phyloP scores from a whole-genome alignment of 495 filamentous ascomycete genomes.

The Penicillium canescens region DNA sequence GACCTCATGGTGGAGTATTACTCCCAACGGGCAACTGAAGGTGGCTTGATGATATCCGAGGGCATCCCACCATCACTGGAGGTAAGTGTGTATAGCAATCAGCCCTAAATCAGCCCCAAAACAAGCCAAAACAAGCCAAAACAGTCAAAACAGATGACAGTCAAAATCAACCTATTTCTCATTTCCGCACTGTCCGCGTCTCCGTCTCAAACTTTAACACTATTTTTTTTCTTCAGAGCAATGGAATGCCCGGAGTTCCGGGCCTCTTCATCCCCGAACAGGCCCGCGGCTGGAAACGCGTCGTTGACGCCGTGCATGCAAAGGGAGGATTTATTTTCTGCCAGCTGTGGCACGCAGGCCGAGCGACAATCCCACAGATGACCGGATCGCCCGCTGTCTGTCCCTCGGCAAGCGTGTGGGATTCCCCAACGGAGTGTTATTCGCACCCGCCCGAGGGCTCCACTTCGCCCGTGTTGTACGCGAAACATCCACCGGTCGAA shows the following conservation, averaged over 20 bases:
- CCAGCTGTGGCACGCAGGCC: conserved; percentile 55
- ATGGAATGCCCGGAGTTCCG: conserved; percentile 50
- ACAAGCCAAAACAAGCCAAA: no score
- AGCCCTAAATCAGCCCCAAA: neutral
- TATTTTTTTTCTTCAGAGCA: conserved; percentile 25
- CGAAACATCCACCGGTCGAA: conserved; percentile 45
- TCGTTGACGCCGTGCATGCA: conserved; percentile 53
- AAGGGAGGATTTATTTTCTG: conserved; percentile 54
- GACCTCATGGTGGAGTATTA: conserved; percentile 56
- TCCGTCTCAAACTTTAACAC: neutral
- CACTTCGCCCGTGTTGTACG: conserved; percentile 40
- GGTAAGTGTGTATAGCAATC: conserved; percentile 17
- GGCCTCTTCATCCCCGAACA: conserved; percentile 52
- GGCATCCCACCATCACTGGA: conserved; percentile 53
- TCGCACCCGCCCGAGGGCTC: conserved; percentile 35
- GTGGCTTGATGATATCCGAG: conserved; percentile 57
- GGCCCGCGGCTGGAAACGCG: conserved; percentile 47
- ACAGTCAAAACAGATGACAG: no score
- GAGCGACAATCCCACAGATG: conserved; percentile 47
- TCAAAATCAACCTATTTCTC: no score
- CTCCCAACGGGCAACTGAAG: conserved; percentile 50
- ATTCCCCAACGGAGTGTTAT: conserved; percentile 39
- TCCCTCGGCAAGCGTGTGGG: conserved; percentile 42
- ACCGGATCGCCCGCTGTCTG: conserved; percentile 39
- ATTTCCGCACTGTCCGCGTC: no score